Evolutionary conservation across 2,329 filamentous ascomycete genomes (phyloP), one percentile per base, ranked within the genome.

Genomic region (Xylaria hypoxylon): DNA sequence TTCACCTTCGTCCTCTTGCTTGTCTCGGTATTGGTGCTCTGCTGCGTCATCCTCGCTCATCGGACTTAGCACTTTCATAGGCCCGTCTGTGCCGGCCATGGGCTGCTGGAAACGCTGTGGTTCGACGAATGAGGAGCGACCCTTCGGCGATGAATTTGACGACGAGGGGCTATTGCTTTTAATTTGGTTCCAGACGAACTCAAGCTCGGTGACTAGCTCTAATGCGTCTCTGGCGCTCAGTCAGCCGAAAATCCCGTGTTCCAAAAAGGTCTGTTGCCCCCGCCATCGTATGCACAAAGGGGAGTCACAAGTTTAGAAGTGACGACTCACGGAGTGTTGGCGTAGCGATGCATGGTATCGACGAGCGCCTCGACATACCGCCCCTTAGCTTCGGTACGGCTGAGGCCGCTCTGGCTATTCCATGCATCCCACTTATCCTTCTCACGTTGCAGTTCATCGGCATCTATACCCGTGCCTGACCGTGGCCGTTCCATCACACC

Each of bases 101-200:
- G 83, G 80, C 72, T 83, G 78, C 73, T 83, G 77, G 71, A 85
- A 85, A 69, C 73, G 77, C 68, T 81, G 84, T 51, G 79, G 82
- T 67, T 77, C 79, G 76, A 74, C 70, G 70, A 75, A 73, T 69
- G 77, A 65, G 72, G 77, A 68, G 71, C 71, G 68, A 61, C 77
- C 80, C 70, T 85, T 83, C n/a, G 86, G 84, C 1, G 85, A 87
- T 11, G 86, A 85, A 45, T 86, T 78, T 44, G 89, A 81, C 42
- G 90, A 89, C 19, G 87, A 88, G 3, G 90, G 88, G 11, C 88
- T 88, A 74, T 95, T 97, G 72, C 91, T 91, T 79, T 96, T 97
- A 73, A 99, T 95, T 79, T 98, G 96, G 73, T 97, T 94, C 96
- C 96, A 99, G 44, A 99, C 95, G 75, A 98, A 99, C 80, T 99